Evolutionary conservation across 805 yeast genomes (phyloP).

Genomic region (Candida ovalis): DNA sequence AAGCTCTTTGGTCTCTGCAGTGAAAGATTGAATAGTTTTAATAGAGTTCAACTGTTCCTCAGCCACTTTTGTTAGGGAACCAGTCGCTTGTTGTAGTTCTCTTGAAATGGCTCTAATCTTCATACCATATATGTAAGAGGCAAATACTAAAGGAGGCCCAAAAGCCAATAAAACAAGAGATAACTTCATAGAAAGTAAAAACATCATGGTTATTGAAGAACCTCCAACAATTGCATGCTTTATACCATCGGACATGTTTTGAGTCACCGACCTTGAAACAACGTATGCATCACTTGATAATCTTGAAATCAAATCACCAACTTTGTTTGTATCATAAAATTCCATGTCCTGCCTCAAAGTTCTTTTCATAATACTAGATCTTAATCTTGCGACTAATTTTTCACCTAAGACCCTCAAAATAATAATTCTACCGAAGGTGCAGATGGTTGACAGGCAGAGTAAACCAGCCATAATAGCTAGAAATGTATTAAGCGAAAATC

Average conservation of each 20-base stretch:
- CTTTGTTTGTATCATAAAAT: conserved; percentile 84
- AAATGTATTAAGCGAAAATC: conserved; percentile 60
- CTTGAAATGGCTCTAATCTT: conserved; percentile 73
- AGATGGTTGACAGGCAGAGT: conserved; percentile 67
- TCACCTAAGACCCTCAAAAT: conserved; percentile 80
- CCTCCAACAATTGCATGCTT: conserved; percentile 76
- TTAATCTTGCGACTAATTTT: conserved; percentile 75
- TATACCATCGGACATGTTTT: conserved; percentile 87
- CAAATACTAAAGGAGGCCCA: conserved; percentile 80
- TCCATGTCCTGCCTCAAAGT: conserved; percentile 84
- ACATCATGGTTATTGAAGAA: conserved; percentile 90
- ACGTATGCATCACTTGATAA: conserved; percentile 86
- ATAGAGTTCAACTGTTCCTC: conserved; percentile 88
- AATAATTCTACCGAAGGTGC: conserved; percentile 77
- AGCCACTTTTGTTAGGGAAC: conserved; percentile 82
- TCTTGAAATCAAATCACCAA: conserved; percentile 88
- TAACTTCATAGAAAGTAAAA: conserved; percentile 72
- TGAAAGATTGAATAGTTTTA: conserved; percentile 85
- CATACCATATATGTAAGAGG: conserved; percentile 81
- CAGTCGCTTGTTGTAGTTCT: conserved; percentile 78
- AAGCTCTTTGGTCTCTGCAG: conserved; percentile 79
- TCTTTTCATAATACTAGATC: conserved; percentile 74
- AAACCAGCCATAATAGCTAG: conserved; percentile 56
- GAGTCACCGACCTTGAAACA: conserved; percentile 81
- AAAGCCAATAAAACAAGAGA: conserved; percentile 74